Percentiles rank a stretch among this genome's conserved stretches.
phyloP scores from a whole-genome alignment of 2,329 filamentous ascomycete species.

The Trichoderma oligosporum region DNA sequence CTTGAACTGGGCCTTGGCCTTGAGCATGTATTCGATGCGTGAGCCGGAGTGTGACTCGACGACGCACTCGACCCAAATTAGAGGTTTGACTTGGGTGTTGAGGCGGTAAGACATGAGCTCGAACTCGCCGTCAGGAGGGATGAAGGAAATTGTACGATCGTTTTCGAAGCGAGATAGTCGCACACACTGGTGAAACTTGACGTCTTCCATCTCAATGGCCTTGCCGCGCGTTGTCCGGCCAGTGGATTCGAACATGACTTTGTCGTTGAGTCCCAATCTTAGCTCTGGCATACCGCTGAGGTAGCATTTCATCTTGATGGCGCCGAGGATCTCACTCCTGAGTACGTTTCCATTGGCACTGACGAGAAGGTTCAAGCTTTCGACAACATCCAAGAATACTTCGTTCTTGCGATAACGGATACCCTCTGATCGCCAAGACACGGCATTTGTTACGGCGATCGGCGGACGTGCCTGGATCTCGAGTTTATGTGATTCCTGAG shows the following conservation, averaged over 20 bases:
- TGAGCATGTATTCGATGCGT: conserved; percentile 98
- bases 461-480: conserved; percentile 94
- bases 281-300: conserved; percentile 97
- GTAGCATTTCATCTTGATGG: conserved; percentile 99
- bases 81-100: conserved; percentile 96
- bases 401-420: conserved; percentile 99
- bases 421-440: conserved; percentile 96
- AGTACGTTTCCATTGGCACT: conserved; percentile 92
- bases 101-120: conserved; percentile 99
- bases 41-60: conserved; percentile 95
- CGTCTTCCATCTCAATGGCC: conserved; percentile 98
- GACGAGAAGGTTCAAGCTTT: conserved; percentile 93
- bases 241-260: conserved; percentile 99
- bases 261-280: conserved; percentile 92
- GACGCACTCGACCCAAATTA: conserved; percentile 98
- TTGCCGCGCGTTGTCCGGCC: conserved; percentile 91
- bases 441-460: conserved; percentile 96
- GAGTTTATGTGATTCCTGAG: conserved; percentile 97
- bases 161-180: conserved; percentile 95
- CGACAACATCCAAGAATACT: conserved; percentile 95
- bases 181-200: conserved; percentile 99
- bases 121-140: conserved; percentile 96
- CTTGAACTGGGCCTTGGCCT: conserved; percentile 97
- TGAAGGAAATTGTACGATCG: conserved; percentile 97
- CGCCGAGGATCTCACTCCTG: conserved; percentile 91